phyloP scores from a whole-genome alignment of 805 yeast species.

The Candida bentonensis region DNA sequence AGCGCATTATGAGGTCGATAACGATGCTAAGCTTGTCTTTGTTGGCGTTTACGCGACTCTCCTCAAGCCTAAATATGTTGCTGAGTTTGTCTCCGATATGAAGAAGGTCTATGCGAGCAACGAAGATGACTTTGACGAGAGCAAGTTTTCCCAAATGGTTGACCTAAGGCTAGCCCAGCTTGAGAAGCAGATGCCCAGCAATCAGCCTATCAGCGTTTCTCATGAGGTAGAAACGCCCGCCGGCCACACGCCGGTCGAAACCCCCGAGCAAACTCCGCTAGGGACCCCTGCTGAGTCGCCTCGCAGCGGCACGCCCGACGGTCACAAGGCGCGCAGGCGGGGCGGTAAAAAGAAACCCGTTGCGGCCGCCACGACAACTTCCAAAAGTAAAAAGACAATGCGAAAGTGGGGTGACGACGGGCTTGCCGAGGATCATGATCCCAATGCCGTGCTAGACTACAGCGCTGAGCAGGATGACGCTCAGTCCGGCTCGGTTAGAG shows the following conservation, averaged over 20 bases:
- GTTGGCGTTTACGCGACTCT: slow-evolving; percentile 22
- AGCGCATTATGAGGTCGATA: slow-evolving; percentile 26
- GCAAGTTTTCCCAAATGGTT: slow-evolving; percentile 19
- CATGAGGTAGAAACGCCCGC: slow-evolving; percentile 1
- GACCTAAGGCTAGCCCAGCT: slow-evolving; percentile 18
- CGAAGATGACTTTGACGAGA: slow-evolving; percentile 12
- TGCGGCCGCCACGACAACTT: slow-evolving; percentile 3
- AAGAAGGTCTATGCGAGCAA: slow-evolving; percentile 19
- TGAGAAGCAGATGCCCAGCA: slow-evolving; percentile 7
- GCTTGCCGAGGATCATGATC: slow-evolving; percentile 30
- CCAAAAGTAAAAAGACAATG: slow-evolving; percentile 11
- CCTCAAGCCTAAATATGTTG: slow-evolving; percentile 21
- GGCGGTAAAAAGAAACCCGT: slow-evolving; percentile 2
- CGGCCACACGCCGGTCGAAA: neutral
- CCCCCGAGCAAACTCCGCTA: neutral
- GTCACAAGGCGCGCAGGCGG: slow-evolving; percentile 1
- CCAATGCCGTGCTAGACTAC: slow-evolving; percentile 37
- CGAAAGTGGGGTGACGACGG: slow-evolving; percentile 46
- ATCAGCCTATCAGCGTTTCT: neutral
- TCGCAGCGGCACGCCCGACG: slow-evolving; percentile 3
- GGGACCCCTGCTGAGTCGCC: slow-evolving; percentile 1
- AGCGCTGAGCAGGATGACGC: slow-evolving; percentile 20
- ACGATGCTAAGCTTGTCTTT: slow-evolving; percentile 30
- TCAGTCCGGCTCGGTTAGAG: slow-evolving; percentile 28
- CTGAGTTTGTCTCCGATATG: slow-evolving; percentile 19